Base-by-base conservation (phyloP, 768 basidiomycete species). In the Collybiopsis confluens region DNA sequence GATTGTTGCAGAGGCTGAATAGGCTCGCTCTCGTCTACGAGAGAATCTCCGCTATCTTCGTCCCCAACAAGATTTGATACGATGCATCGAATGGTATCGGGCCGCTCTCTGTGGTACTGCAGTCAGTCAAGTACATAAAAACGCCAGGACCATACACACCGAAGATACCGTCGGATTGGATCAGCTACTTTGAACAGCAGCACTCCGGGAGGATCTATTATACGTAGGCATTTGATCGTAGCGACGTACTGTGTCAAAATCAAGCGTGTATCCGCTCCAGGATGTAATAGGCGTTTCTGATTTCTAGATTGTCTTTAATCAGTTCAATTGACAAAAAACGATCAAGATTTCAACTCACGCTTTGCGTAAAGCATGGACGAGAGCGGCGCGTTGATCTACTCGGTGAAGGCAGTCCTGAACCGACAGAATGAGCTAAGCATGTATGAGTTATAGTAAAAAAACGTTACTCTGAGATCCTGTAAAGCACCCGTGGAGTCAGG, bases 51-150 rank as follows among this genome's bases (percentile, higher is more conserved):
- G 40, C 84, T 81, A 62, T 89, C 86, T 40, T 85, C 86, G 55
- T 90, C 90, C 3, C 92, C 92, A 21, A 98, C 90, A 11, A 98
- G 79, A 52, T 88, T 89, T 0, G 90, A 82, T 13, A 98, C 95
- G 49, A 99, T 96, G 62, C 88, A 90, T 2, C 90, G 85, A 57
- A 98, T 97, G 0, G 96, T 97, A 65, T 98, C 95, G 1, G 90
- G 83, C 4, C 96, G 84, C 53, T 87, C 86, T 58, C 93, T 92
- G 58, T 35, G 2, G 26, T 18, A 45, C 11, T 40, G 30, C 48
- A 56, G 46, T 28, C 35, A 55, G 20, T 26, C 28, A n/a, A 58
- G n/a, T n/a, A n/a, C n/a, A n/a, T n/a, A n/a, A n/a, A n/a, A n/a
- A n/a, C n/a, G n/a, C n/a, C n/a, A n/a, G n/a, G n/a, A n/a, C 35